Base-by-base conservation (phyloP, 352 stramenopile genomes). In the Globisporangium parvum region DNA sequence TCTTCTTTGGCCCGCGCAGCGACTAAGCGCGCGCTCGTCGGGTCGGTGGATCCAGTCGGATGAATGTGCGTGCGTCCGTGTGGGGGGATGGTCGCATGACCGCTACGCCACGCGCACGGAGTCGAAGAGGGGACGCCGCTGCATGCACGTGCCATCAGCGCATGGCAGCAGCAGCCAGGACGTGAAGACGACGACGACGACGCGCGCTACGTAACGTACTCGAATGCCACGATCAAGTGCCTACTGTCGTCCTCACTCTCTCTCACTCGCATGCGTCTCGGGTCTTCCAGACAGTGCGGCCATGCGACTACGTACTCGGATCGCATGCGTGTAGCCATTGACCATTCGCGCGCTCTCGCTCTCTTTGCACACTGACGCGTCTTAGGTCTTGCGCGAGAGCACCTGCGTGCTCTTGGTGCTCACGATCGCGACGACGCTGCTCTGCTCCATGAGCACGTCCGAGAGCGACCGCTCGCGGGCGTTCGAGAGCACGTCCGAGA, bases 361-460 rank as follows among this genome's bases (percentile, higher is more conserved):
- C 15, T 9, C n/a, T n/a, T n/a, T n/a, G n/a, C n/a, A n/a, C n/a
- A 17, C 20, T 49, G 12, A 49, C 44, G 6, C 45, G 2, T n/a
- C 12, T 33, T 50, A 63, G 11, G 31, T 65, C 59, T 78, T 81
- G 45, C 74, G 74, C 40, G 77, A 78, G 37, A 87, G 51, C 15
- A 87, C 69, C 63, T 88, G 80, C 18, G 73, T 79, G 59, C 80
- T 91, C 54, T 86, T 88, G 15, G 80, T 85, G 51, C 81, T 91
- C 23, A 94, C 84, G 51, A 94, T 92, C 9, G 81, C 84, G 21
- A 89, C 80, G 24, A 94, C 71, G 26, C 69, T 87, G 62, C 78
- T 92, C 26, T 88, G 77, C 40, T 94, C 81, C 81, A 94, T 91
- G n/a, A 94, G 56, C 14, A 71, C 47, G 46, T 90, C 80, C 35